Conservation (phyloP, 495 filamentous ascomycete species). For the Usnea hakonensis region DNA sequence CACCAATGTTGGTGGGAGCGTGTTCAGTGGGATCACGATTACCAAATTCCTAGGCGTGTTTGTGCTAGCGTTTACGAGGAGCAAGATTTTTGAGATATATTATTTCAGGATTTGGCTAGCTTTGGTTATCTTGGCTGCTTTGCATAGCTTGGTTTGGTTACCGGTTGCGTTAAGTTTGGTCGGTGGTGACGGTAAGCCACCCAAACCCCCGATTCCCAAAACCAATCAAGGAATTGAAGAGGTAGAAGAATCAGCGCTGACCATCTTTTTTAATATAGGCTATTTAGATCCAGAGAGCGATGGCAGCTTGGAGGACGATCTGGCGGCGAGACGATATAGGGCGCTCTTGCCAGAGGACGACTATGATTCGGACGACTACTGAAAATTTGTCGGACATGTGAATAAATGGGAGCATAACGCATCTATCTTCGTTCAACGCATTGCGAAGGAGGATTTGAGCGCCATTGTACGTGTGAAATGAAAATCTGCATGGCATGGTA, state of each 20-base stretch:
- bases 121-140: slow-evolving; percentile 79
- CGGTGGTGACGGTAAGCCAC: slow-evolving; percentile 65
- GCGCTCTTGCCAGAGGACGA: slow-evolving; percentile 43
- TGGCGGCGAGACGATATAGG: slow-evolving; percentile 47
- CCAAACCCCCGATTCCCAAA: neutral
- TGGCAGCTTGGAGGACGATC: slow-evolving; percentile 79
- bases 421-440: neutral
- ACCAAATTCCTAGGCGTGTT: slow-evolving; percentile 90
- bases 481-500: neutral
- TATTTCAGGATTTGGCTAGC: slow-evolving; percentile 96
- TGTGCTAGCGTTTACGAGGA: slow-evolving; percentile 87
- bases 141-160: slow-evolving; percentile 83
- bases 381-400: neutral
- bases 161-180: slow-evolving; percentile 82
- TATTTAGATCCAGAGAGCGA: slow-evolving; percentile 79
- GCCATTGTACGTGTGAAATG: neutral
- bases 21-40: slow-evolving; percentile 92
- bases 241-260: slow-evolving; percentile 1
- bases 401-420: neutral
- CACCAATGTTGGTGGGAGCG: slow-evolving; percentile 85
- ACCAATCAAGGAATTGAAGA: neutral
- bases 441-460: neutral
- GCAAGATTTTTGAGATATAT: slow-evolving; percentile 99
- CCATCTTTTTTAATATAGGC: slow-evolving; percentile 36
- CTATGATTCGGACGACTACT: slow-evolving; percentile 47